phyloP scores from a whole-genome alignment of 192 early-diverging fungal genomes.

The Dissophora globulifera region DNA sequence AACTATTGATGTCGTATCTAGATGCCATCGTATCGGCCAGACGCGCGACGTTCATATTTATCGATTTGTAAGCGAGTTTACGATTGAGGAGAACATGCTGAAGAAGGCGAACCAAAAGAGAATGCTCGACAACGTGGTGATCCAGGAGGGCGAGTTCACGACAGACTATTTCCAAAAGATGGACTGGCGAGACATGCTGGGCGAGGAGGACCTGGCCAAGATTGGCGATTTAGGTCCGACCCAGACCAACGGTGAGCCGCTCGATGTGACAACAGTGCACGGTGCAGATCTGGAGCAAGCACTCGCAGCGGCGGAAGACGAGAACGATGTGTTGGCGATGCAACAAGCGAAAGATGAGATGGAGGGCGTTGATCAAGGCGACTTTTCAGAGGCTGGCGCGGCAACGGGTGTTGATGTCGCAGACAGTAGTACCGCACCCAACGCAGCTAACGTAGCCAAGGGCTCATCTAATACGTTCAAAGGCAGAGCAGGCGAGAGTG shows the following conservation, averaged over 20 bases:
- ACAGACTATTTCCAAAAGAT: conserved; percentile 70
- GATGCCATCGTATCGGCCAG: conserved; percentile 76
- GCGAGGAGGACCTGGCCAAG: conserved; percentile 63
- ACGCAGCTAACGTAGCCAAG: no score
- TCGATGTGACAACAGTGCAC: conserved; percentile 33
- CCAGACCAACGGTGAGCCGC: conserved; percentile 23
- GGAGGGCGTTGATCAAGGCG: conserved; percentile 64
- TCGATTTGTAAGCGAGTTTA: conserved; percentile 76
- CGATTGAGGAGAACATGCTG: conserved; percentile 83
- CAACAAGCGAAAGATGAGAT: conserved; percentile 65
- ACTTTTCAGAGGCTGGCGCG: conserved; percentile 77
- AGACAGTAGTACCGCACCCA: conserved; percentile 43
- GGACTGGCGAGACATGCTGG: conserved; percentile 67
- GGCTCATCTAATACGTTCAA: no score
- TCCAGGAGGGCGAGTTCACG: conserved; percentile 82
- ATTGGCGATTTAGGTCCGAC: conserved; percentile 54
- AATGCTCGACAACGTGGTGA: conserved; percentile 81
- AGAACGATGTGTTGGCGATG: conserved; percentile 70
- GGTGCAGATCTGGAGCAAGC: conserved; percentile 66
- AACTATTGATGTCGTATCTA: conserved; percentile 8
- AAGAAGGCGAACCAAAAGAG: conserved; percentile 83
- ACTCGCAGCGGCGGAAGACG: conserved; percentile 71
- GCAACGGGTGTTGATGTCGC: no score
- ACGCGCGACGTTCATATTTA: conserved; percentile 82
- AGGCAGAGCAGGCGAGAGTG: no score